Evolutionary conservation across 179 eudicot genomes (phyloP), one percentile per base, ranked within the genome.

Genomic region (Patellifolia procumbens): DNA sequence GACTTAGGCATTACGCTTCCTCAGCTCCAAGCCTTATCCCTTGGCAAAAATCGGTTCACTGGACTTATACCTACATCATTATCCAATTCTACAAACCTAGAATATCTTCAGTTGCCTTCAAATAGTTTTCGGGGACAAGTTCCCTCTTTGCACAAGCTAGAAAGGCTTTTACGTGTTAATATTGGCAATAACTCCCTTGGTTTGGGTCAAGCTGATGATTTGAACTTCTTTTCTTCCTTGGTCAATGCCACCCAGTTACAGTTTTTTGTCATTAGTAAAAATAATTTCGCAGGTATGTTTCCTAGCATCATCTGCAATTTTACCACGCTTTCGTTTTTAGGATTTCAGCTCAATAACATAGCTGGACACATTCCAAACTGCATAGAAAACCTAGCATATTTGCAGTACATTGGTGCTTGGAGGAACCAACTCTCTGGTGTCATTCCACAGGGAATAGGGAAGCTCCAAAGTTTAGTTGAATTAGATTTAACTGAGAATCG

Each of bases 61-160:
- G 92, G 89, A 17, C 7, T 59, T 0, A 55, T 89, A 45, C 92
- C 89, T 20, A 35, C 59, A 16, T 85, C 89, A 5, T 0, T 89
- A 31, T 74, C 89, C 2, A 87, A 89, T 46, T 79, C 80, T 13
- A 74, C 89, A 20, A 43, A 78, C 8, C 73, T 87, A 8, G 52
- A 10, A 16, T 0, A 1, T 2, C 34, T 78, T 45, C 26, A 73
- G 8, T 10, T 75, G 20, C 12, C 52, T 3, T 0, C 0, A 0
- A 89, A 89, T 70, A 22, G 45, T 20, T 34, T 89, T 35, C 46
- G 70, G 0, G 87, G 89, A n/a, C 72, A 69, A 49, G 77, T 86
- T 34, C 80, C 86, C 15, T 55, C 61, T 24, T 28, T 60, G 11
- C 74, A 48, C 0, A 82, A 62, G 32, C 15, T 80, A 51, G 35